phyloP scores from a whole-genome alignment of 768 basidiomycete genomes.

The Tulasnella sp. region DNA sequence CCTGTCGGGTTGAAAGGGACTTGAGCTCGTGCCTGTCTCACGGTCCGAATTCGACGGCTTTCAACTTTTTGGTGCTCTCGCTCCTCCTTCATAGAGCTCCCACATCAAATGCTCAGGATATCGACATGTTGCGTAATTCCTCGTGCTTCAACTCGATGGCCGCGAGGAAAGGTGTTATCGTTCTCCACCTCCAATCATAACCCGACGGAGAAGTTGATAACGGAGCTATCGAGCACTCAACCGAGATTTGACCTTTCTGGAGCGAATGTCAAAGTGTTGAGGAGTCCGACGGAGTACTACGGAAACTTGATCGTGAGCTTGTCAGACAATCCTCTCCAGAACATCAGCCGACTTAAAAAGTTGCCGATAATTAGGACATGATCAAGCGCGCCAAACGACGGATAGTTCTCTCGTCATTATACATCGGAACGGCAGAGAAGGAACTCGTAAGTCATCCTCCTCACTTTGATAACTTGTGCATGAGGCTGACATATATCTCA shows the following conservation, averaged over 20 bases:
- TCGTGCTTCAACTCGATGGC: too few species aligned
- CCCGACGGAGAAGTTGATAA: background rate
- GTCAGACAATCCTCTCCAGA: too few species aligned
- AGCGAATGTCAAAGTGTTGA: background rate
- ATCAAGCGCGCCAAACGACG: slow-evolving; percentile 61
- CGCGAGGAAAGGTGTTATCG: background rate
- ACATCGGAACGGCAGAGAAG: slow-evolving; percentile 69
- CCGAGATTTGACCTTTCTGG: background rate
- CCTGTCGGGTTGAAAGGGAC: background rate
- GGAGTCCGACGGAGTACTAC: slow-evolving; percentile 6
- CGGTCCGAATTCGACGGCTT: background rate
- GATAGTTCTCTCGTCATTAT: slow-evolving; percentile 83
- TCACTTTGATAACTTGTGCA: background rate
- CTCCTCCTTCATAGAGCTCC: background rate
- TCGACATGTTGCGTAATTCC: too few species aligned
- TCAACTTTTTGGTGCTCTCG: background rate
- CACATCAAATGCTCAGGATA: background rate
- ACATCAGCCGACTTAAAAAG: background rate
- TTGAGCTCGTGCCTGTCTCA: background rate
- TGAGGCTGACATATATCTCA: too few species aligned
- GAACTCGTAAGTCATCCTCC: slow-evolving; percentile 52
- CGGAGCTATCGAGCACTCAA: background rate
- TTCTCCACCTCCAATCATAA: background rate
- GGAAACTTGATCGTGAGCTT: slow-evolving; percentile 1
- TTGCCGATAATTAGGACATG: slow-evolving; percentile 42